Evolutionary conservation across 2,329 filamentous ascomycete genomes (phyloP), one percentile per base, ranked within the genome.

Genomic region (Venturia effusa): DNA sequence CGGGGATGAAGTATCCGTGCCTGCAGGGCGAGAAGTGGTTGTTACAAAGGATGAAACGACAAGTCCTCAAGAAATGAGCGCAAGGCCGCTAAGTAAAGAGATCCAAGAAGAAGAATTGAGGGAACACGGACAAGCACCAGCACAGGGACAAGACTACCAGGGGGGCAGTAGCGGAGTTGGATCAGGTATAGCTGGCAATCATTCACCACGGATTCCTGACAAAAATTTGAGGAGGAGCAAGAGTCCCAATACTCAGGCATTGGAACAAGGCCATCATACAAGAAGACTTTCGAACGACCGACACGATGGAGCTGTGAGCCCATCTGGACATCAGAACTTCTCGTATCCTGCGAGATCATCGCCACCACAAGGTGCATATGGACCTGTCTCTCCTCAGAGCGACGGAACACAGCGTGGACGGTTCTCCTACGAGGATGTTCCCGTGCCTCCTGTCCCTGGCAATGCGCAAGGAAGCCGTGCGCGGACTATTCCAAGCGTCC

Each of bases 331-430:
- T 37, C 61, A 63, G 5, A 63, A 63, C 19, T 63, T 63, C 32
- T 63, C 61, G 17, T 63, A 63, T 40, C 61, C 61, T 19, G 61
- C 40, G 8, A 63, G 61, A 34, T 24, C 41, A n/a, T 34, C 61
- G 24, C 59, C 59, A 15, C 37, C 59, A 27, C 34, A 40, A 22
- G 59, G 17, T 40, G 34, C 59, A 10, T 17, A 59, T 34, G 30
- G 30, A 10, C n/a, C 15, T 27, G 59, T 40, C 22, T 40, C 59
- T 60, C 59, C 59, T 17, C 61, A 55, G 37, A 13, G 34, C 45
- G 34, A 32, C 32, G 39, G 27, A 11, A 17, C 57, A 24, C 57
- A 60, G 22, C 59, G 7, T 22, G 59, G 59, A 39, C 17, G 34
- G 10, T 57, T 57, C 15, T 34, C 51, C 27, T 57, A 57, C 11